Evolutionary conservation across 495 filamentous ascomycete species (phyloP), one percentile per base, ranked within the genome.

Genomic region (Pyrenula massariospora): DNA sequence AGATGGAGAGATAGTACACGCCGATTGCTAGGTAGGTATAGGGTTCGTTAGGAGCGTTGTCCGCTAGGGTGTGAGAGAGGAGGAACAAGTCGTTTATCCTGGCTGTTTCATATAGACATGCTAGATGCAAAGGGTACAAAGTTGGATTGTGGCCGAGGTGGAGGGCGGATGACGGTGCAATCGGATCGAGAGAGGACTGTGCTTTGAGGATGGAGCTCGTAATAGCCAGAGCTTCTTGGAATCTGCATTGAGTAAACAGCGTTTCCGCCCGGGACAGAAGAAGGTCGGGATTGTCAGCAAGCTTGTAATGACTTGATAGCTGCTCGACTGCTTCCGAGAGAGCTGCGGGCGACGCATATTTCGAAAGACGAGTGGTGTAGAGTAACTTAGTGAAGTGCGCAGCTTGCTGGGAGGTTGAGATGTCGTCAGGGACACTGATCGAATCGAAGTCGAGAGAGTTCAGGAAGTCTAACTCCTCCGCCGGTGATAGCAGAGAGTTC

Each of bases 401-500:
- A 5, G 88, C 87, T 74, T 95, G 88, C 65, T 91, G 86, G 2
- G 85, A 77, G 12, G 77, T 71, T 0, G 83, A 79, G 3, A 78
- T 75, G 62, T 84, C 79, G 47, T 75, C 66, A 0, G 76, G 68
- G 0, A 81, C 77, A 8, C 76, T 74, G 25, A 96, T 82, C 10
- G 84, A 80, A 64, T 93, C 88, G 66, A 97, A 99, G 69, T 96
- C 88, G 11, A 99, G 76, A 22, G 87, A 88, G 59, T 92, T 87
- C 25, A 99, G 77, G 59, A 99, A 96, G 42, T 86, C 77, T 78
- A 93, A 90, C 66, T 99, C 93, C 68, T 99, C 94, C 47, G 91
- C 85, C 1, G 94, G 92, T n/a, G 91, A 91, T 89, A 99, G 94
- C 23, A 97, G 80, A 20, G 85, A 87, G 69, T 97, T 97, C 73